Evolutionary conservation across 2,329 filamentous ascomycete genomes (phyloP), one percentile per base, ranked within the genome.

Genomic region (Aspergillus sp.): DNA sequence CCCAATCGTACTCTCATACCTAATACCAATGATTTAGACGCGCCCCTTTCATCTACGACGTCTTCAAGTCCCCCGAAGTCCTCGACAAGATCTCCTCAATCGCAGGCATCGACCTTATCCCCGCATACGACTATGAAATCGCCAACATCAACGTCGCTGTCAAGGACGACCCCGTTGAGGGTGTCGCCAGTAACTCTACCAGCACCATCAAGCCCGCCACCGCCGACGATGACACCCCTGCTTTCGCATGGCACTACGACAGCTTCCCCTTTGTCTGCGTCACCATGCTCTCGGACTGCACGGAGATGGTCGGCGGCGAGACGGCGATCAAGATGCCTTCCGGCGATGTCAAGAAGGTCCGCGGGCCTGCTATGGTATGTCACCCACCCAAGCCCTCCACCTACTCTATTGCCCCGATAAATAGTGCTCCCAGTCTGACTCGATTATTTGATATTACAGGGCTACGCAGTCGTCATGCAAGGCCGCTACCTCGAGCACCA

Each of bases 231-330:
- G 17, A 34, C 26, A 11, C 5, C 81, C 84, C 48, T 5, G 81
- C 85, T 26, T 80, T 88, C 30, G 83, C 80, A 36, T 88, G 85
- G 85, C 85, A 88, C 71, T 82, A 76, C 1, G 86, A 88, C 68
- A 85, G 82, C 66, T 88, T 86, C 66, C 85, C 85, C 0, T 89
- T 88, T 65, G 85, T 89, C n/a, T 88, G 85, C 63, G 85, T 89
- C n/a, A 78, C 81, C 7, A 89, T 88, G 85, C 78, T 88, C 26
- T 85, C 83, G 34, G 85, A 88, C 64, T 86, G 84, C 62, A 80
- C 78, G 0, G 74, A 77, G 41, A 88, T 88, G 85, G 73, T 85
- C 11, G 86, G 86, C 9, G 85, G 86, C 4, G 86, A 88, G 71
- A 51, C 48, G 12, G 48, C 48, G 0, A 42, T 51, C 13, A 51